Evolutionary conservation across 331 rosid genomes (phyloP).

Genomic region (Malus hybrid): DNA sequence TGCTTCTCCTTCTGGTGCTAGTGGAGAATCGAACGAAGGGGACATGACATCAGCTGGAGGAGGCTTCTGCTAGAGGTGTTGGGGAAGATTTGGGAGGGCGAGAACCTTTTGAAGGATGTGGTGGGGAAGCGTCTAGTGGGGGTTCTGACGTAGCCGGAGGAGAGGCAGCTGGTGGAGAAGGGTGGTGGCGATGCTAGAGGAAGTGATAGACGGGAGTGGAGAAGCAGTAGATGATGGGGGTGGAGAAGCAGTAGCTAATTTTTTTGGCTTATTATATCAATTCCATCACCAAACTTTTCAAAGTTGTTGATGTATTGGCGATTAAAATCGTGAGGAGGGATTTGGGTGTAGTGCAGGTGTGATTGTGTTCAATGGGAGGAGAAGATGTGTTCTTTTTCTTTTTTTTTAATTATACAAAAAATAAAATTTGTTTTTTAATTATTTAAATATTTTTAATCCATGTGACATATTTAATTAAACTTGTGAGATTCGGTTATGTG

Average conservation of each 20-base stretch:
- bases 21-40: constrained; percentile 44
- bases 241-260: background rate
- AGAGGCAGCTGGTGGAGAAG: constrained; percentile 23
- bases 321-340: too few species aligned
- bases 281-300: constrained; percentile 16
- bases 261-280: constrained; percentile 1
- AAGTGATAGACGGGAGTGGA: constrained; percentile 11
- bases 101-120: constrained; percentile 24
- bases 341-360: too few species aligned
- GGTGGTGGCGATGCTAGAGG: background rate
- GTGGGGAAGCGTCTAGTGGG: constrained; percentile 18
- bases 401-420: too few species aligned
- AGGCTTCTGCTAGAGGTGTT: constrained; percentile 33
- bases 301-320: background rate
- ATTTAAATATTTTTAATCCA: too few species aligned
- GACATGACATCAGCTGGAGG: constrained; percentile 38
- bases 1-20: constrained; percentile 33
- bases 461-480: too few species aligned
- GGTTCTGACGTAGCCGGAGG: constrained; percentile 22
- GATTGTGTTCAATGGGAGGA: too few species aligned
- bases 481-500: too few species aligned
- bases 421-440: too few species aligned
- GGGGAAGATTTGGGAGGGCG: constrained; percentile 23
- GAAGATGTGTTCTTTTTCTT: too few species aligned
- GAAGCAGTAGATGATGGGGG: too few species aligned